Base-by-base conservation (phyloP, 2,329 filamentous ascomycete species). In the Fusarium nodosum region DNA sequence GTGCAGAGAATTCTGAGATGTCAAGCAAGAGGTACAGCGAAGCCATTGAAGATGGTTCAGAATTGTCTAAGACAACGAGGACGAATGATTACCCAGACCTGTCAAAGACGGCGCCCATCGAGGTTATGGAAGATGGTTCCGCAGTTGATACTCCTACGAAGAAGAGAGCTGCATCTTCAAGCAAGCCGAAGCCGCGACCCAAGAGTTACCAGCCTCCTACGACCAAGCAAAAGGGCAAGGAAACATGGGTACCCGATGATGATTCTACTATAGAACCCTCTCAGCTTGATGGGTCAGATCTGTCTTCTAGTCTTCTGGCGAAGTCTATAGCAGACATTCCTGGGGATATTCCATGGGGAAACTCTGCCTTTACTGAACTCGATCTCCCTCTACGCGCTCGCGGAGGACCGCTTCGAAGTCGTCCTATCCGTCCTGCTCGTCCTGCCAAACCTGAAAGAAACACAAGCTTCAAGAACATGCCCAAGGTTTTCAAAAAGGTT, bases 341-440 rank as follows among this genome's bases (percentile, higher is more conserved):
- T 4, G 80, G 79, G 12, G 88, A 90, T 15, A 89, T 90, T 50
- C 88, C 88, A 0, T 85, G 90, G 74, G 88, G 88, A 8, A 86
- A 87, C 66, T 90, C 88, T 20, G 88, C 88, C n/a, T 90, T 91
- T 69, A 90, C 87, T 68, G 87, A 88, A 71, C 80, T 90, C 9
- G 88, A 90, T 55, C 76, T 90, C 2, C 83, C 87, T 1, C 73
- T 85, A 1, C 55, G 67, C 7, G 67, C 59, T 12, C 81, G 82
- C 22, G 82, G 82, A 11, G 82, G 82, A 8, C 80, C 85, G 55
- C 79, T 82, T n/a, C 78, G 79, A 30, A 83, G 81, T 59, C 76
- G 74, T 60, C 72, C 76, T 38, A 80, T 82, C 74, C 78, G 66
- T 16, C 67, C 64, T 42, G 68, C 56, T 48, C 65, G 77, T 24